phyloP scores from a whole-genome alignment of 2,329 filamentous ascomycete genomes.

The Cyphellophora attinorum region DNA sequence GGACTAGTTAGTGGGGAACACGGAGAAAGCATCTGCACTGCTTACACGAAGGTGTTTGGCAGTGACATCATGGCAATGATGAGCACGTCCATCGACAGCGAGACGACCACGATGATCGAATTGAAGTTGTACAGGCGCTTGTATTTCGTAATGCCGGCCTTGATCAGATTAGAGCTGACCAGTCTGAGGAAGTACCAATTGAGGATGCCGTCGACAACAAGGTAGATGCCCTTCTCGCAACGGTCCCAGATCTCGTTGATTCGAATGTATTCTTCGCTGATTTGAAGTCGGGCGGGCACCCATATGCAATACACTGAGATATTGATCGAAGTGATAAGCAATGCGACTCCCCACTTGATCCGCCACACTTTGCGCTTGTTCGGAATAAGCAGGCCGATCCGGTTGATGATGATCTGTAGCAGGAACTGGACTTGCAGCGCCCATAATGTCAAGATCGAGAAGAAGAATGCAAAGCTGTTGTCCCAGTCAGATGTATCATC shows the following conservation, averaged over 20 bases:
- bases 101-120: conserved; percentile 29
- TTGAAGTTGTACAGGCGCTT: conserved; percentile 31
- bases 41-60: conserved; percentile 4
- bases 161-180: conserved; percentile 28
- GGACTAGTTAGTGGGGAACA: background rate
- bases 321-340: conserved; percentile 40
- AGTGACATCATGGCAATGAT: conserved; percentile 17
- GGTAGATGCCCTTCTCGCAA: conserved; percentile 42
- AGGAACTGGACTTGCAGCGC: conserved; percentile 29
- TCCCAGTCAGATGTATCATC: no score
- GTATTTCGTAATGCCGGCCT: conserved; percentile 32
- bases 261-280: conserved; percentile 29
- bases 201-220: conserved; percentile 41
- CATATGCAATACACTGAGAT: conserved; percentile 46
- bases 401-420: conserved; percentile 37
- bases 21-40: background rate
- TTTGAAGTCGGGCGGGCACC: conserved; percentile 41
- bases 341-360: conserved; percentile 39
- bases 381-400: conserved; percentile 32
- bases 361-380: conserved; percentile 25
- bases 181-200: conserved; percentile 44
- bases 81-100: conserved; percentile 26
- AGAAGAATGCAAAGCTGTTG: conserved; percentile 2
- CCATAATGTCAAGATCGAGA: conserved; percentile 9
- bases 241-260: conserved; percentile 47